Evolutionary conservation across 768 basidiomycete species (phyloP).

Genomic region (Chlorophyllum brunneum): DNA sequence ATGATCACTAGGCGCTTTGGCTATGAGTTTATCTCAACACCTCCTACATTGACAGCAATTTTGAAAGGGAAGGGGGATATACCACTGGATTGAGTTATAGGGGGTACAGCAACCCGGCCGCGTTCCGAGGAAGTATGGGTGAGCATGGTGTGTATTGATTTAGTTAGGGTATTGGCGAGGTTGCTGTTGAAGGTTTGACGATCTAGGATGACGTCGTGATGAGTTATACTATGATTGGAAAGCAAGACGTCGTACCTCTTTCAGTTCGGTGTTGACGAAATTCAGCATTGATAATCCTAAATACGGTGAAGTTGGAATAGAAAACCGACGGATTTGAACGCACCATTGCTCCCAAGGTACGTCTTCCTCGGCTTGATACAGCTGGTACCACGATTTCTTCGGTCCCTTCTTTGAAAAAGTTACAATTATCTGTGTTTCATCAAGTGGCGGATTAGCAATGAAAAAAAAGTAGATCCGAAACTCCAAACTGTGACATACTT

Average conservation of each 20-base stretch:
- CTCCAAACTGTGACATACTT: constrained; percentile 44
- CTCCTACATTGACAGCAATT: constrained; percentile 65
- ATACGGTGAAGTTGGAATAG: background rate
- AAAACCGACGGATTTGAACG: constrained; percentile 4
- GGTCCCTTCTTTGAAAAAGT: constrained; percentile 75
- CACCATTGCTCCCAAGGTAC: constrained; percentile 88
- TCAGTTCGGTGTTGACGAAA: constrained; percentile 68
- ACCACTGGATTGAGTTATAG: constrained; percentile 70
- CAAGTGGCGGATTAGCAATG: background rate
- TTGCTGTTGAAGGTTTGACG: constrained; percentile 50
- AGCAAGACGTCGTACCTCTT: constrained; percentile 36
- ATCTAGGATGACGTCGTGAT: constrained; percentile 22
- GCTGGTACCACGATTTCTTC: constrained; percentile 77
- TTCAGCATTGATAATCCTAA: constrained; percentile 78
- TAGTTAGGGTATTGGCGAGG: constrained; percentile 60
- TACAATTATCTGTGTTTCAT: constrained; percentile 50
- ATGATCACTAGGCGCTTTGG: background rate
- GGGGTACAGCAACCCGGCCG: constrained; percentile 71
- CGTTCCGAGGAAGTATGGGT: constrained; percentile 75
- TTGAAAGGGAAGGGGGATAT: constrained; percentile 82
- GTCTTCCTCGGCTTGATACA: constrained; percentile 72
- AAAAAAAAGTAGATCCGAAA: background rate
- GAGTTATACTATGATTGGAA: background rate
- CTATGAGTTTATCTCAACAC: constrained; percentile 35
- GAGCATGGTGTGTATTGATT: constrained; percentile 67